A percentile compares a stretch with the other conserved stretches of the same genome.
Evolutionary conservation across 345 rosid genomes (phyloP).

Genomic region (Firmiana major): DNA sequence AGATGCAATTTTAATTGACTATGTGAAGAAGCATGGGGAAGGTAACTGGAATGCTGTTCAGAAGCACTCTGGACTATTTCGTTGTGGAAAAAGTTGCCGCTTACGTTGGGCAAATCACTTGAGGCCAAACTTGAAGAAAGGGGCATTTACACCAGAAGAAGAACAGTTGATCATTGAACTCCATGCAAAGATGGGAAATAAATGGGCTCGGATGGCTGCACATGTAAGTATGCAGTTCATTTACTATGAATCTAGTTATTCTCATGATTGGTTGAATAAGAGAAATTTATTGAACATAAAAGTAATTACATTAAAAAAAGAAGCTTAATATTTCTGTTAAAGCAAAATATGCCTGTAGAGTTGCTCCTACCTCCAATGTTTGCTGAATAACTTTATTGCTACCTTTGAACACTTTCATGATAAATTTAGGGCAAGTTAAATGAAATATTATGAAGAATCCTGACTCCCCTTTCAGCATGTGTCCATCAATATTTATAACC

Average conservation of each 20-base stretch:
- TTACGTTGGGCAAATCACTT: conserved; percentile 97
- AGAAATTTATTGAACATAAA: background rate
- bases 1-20: conserved; percentile 80
- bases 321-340: background rate
- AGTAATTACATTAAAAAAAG: background rate
- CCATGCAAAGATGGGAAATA: conserved; percentile 95
- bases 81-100: conserved; percentile 99
- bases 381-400: background rate
- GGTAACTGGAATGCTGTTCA: conserved; percentile 98
- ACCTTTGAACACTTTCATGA: background rate
- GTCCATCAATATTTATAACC: background rate
- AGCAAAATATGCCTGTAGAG: background rate
- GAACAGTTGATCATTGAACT: conserved; percentile 85
- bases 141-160: conserved; percentile 87
- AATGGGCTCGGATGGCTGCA: conserved; percentile 99
- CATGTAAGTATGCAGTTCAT: conserved; percentile 54
- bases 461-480: background rate
- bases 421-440: background rate
- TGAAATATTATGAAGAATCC: background rate
- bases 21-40: conserved; percentile 93
- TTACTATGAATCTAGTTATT: background rate
- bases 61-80: conserved; percentile 75
- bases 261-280: background rate
- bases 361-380: background rate
- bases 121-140: conserved; percentile 97